These are phyloP conservation scores for Penicillium taxi DNA, from an alignment of 495 filamentous ascomycete genomes.

Conservation along the genomic window DNA sequence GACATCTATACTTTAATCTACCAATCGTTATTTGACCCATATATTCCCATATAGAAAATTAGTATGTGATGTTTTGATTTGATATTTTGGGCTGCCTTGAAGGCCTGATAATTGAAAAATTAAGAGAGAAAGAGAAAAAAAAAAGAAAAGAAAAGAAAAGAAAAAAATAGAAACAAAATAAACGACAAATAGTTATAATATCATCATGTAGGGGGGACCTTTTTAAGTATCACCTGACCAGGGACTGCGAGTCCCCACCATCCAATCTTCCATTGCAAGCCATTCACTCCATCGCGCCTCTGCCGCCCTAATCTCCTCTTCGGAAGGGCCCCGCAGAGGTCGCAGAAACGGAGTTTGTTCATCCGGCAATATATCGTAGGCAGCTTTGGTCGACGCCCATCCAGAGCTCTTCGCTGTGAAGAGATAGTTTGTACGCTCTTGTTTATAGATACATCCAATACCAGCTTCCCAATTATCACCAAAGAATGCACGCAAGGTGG, in stretches of 20 bases:
- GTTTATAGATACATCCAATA: slow-evolving; percentile 69
- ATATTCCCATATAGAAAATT: too few relatives aligned
- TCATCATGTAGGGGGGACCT: slow-evolving; percentile 12
- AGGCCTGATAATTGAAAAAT: slow-evolving; percentile 1
- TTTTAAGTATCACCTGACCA: slow-evolving; percentile 21
- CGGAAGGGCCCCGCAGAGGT: slow-evolving; percentile 61
- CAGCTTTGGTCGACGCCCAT: slow-evolving; percentile 75
- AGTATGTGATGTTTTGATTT: too few relatives aligned
- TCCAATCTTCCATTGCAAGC: slow-evolving; percentile 96
- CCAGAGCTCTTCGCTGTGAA: slow-evolving; percentile 93
- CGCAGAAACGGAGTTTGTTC: slow-evolving; percentile 79
- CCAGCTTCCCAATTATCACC: slow-evolving; percentile 75
- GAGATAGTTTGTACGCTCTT: slow-evolving; percentile 84
- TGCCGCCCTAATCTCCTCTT: slow-evolving; percentile 72
- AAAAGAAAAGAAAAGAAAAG: slow-evolving; percentile 8
- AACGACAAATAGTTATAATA: slow-evolving; percentile 18
- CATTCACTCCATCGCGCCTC: slow-evolving; percentile 80
- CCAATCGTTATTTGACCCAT: too few relatives aligned
- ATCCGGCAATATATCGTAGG: slow-evolving; percentile 74
- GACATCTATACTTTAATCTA: too few relatives aligned
- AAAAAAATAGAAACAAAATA: slow-evolving; percentile 11
- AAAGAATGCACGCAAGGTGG: slow-evolving; percentile 79
- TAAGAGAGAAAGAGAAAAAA: slow-evolving; percentile 4
- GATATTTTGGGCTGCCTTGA: too few relatives aligned
- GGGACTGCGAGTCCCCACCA: slow-evolving; percentile 63